Percentiles rank a stretch among this genome's conserved stretches.
Evolutionary conservation across 768 basidiomycete genomes (phyloP).

Genomic region (Suillus weaverae): DNA sequence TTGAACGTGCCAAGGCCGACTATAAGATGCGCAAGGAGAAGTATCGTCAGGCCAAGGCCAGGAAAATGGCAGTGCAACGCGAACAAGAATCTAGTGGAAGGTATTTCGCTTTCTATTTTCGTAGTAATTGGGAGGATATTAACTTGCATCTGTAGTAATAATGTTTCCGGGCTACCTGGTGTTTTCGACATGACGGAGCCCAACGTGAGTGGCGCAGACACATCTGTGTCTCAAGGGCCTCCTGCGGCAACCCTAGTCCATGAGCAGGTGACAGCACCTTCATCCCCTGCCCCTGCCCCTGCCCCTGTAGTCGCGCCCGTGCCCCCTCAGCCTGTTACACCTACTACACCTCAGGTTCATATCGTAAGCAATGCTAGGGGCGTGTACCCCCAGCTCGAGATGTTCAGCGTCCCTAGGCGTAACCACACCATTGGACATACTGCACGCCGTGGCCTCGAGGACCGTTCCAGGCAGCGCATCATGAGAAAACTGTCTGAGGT

Average conservation of each 20-base stretch:
- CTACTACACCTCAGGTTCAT: conserved; percentile 32
- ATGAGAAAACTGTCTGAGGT: conserved; percentile 56
- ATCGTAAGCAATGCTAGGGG: conserved; percentile 65
- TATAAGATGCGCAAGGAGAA: conserved; percentile 73
- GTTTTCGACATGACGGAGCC: conserved; percentile 13
- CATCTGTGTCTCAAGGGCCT: conserved; percentile 1
- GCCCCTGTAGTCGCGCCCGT: conserved; percentile 18
- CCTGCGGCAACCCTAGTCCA: conserved; percentile 8
- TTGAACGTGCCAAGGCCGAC: conserved; percentile 63
- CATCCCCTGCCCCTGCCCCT: conserved; percentile 18
- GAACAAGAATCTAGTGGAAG: conserved; percentile 25
- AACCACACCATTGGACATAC: conserved; percentile 34
- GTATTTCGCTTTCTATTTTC: conserved; percentile 13
- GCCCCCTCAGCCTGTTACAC: conserved; percentile 11
- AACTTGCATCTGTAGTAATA: conserved; percentile 9
- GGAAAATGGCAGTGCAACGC: conserved; percentile 39
- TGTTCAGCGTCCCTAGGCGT: conserved; percentile 54
- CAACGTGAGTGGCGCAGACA: conserved; percentile 3
- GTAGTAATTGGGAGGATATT: conserved; percentile 6
- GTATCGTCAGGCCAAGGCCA: conserved; percentile 61
- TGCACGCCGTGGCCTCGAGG: conserved; percentile 17
- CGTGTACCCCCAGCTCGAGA: conserved; percentile 61
- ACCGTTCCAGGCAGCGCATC: conserved; percentile 45
- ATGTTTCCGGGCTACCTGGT: conserved; percentile 27
- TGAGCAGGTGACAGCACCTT: conserved; percentile 7